Conservation (phyloP, 306 rosid genomes). For the Lagenaria siceraria region DNA sequence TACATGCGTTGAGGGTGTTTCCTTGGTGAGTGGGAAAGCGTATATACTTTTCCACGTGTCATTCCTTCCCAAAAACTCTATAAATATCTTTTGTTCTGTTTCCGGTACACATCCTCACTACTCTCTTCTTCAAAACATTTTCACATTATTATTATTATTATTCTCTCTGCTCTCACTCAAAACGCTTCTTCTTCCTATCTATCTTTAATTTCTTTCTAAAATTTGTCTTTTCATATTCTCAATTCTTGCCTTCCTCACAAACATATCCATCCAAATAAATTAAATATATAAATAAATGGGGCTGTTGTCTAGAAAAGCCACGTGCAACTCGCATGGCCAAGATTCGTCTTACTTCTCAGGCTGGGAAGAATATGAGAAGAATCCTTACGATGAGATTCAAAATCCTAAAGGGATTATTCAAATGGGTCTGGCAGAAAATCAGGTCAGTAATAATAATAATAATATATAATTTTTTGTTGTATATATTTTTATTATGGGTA, state of each 20-base stretch:
- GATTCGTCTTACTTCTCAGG: conserved; percentile 9
- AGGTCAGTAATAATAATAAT: neutral
- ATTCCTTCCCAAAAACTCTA: neutral
- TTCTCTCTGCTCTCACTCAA: neutral
- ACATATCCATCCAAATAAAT: neutral
- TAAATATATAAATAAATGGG: neutral
- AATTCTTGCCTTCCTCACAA: neutral
- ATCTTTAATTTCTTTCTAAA: neutral
- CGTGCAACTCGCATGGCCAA: conserved; percentile 15
- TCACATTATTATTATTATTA: too few relatives aligned
- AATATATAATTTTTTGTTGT: too few relatives aligned
- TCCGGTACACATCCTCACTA: neutral
- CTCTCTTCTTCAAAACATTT: neutral
- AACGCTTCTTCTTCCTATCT: neutral
- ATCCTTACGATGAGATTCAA: conserved; percentile 7
- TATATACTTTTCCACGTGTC: neutral
- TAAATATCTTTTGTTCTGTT: neutral
- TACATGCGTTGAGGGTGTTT: neutral
- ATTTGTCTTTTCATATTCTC: neutral
- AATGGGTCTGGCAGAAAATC: conserved; percentile 14
- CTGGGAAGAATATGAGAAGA: conserved; percentile 12
- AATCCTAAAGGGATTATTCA: conserved; percentile 9
- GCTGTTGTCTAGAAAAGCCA: conserved; percentile 7
- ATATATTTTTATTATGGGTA: too few relatives aligned
- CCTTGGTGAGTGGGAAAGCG: neutral